A percentile compares a stretch with the other conserved stretches of the same genome.
Evolutionary conservation across 306 rosid genomes (phyloP).

Genomic region (Psophocarpus tetragonolobus): DNA sequence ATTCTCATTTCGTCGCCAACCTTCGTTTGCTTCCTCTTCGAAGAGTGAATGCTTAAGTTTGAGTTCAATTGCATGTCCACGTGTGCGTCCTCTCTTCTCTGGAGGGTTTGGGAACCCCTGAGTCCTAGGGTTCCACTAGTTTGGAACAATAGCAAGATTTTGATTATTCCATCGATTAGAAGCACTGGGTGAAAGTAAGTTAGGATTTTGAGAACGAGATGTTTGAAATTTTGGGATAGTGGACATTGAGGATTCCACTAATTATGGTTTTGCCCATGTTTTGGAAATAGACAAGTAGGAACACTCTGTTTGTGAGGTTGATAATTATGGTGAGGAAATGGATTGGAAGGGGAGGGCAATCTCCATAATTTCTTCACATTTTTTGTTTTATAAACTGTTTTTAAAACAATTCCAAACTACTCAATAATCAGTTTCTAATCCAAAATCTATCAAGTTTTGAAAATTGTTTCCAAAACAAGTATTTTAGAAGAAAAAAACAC

Average conservation of each 20-base stretch:
- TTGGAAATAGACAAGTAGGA: conserved; percentile 6
- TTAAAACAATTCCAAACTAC: not conserved
- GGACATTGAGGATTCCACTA: conserved; percentile 31
- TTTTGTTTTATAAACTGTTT: not conserved
- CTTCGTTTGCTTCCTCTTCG: too few species aligned
- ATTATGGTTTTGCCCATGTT: conserved; percentile 4
- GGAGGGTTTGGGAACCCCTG: conserved; percentile 9
- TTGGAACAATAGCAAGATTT: conserved; percentile 19
- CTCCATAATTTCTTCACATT: not conserved
- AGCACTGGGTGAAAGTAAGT: conserved; percentile 31
- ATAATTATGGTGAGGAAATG: not conserved
- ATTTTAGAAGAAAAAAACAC: not conserved
- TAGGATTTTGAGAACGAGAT: conserved; percentile 31
- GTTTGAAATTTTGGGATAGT: conserved; percentile 33
- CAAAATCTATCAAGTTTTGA: not conserved
- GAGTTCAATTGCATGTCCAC: too few species aligned
- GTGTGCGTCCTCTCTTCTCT: too few species aligned
- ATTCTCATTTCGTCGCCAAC: too few species aligned
- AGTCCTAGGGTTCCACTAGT: conserved; percentile 40
- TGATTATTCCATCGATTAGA: conserved; percentile 46
- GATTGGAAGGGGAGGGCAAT: conserved; percentile 5
- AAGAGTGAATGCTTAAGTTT: too few species aligned
- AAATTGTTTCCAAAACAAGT: not conserved
- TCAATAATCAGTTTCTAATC: not conserved
- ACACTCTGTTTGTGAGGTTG: not conserved